Percentiles rank a stretch among this genome's conserved stretches.
These are phyloP conservation scores for Conringia planisiliqua DNA, from an alignment of 345 rosid species.

Conservation along the genomic window DNA sequence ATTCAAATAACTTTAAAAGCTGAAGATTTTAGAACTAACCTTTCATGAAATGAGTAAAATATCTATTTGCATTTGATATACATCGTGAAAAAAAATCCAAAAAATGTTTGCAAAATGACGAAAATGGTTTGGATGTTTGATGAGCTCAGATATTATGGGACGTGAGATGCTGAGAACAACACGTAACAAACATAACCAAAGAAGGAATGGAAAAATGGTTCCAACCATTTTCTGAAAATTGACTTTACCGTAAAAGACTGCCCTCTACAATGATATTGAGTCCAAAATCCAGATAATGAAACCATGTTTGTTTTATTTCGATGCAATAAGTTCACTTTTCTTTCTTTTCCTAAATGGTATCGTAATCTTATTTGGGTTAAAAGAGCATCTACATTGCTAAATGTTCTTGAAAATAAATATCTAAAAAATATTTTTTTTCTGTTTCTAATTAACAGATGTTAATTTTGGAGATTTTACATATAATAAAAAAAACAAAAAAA, in stretches of 20 bases:
- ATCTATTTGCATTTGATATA: not conserved
- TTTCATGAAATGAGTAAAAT: not conserved
- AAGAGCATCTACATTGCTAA: not conserved
- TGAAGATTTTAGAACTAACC: not conserved
- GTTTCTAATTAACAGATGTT: no score
- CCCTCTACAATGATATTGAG: not conserved
- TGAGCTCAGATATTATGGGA: slow-evolving; percentile 19
- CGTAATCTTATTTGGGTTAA: not conserved
- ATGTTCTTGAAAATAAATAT: no score
- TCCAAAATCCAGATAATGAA: not conserved
- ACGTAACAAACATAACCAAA: slow-evolving; percentile 27
- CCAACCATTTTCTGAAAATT: slow-evolving; percentile 1
- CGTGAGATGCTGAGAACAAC: slow-evolving; percentile 17
- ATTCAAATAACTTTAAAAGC: not conserved
- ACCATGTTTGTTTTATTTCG: not conserved
- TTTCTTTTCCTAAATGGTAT: not conserved
- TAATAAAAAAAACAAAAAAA: no score
- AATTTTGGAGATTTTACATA: no score
- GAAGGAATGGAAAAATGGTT: not conserved
- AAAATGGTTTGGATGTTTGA: slow-evolving; percentile 17
- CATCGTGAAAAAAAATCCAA: not conserved
- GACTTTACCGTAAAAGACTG: slow-evolving; percentile 10
- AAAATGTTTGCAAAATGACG: slow-evolving; percentile 1
- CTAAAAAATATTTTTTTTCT: no score
- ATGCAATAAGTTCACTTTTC: not conserved